Evolutionary conservation across 345 rosid species (phyloP).

Genomic region (Mallotus nudiflorus): DNA sequence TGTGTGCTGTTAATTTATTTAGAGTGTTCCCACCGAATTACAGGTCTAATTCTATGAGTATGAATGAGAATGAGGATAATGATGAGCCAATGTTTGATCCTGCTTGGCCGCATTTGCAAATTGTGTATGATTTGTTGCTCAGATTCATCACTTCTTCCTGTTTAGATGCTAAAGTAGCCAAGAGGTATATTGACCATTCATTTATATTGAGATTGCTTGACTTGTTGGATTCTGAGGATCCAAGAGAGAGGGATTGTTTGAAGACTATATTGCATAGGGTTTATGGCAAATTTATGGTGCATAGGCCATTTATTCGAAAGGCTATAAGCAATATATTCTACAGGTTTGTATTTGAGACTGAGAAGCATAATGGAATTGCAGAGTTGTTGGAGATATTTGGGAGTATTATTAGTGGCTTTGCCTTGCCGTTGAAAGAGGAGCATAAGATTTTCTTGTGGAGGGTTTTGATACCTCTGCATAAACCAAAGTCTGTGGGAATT

Average conservation of each 20-base stretch:
- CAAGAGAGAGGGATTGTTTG: constrained; percentile 80
- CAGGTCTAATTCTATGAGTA: constrained; percentile 34
- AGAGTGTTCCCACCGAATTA: constrained; percentile 73
- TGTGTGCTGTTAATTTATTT: constrained; percentile 83
- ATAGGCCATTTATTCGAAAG: constrained; percentile 80
- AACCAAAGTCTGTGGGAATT: constrained; percentile 73
- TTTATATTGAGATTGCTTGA: constrained; percentile 78
- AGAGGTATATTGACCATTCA: constrained; percentile 79
- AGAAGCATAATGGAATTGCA: constrained; percentile 76
- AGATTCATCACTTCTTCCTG: constrained; percentile 68
- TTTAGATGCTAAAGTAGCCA: constrained; percentile 73
- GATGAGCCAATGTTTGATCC: constrained; percentile 82
- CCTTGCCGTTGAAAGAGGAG: constrained; percentile 86
- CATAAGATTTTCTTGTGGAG: constrained; percentile 84
- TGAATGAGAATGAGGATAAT: constrained; percentile 58
- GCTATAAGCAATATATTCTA: constrained; percentile 71
- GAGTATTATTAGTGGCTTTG: constrained; percentile 81
- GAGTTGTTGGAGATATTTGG: constrained; percentile 89
- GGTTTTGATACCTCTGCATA: constrained; percentile 82
- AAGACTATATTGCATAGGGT: constrained; percentile 71
- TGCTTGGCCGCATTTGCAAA: constrained; percentile 88
- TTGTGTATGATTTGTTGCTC: constrained; percentile 74
- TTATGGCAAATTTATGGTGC: constrained; percentile 89
- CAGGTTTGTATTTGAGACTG: constrained; percentile 71
- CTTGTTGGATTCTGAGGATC: constrained; percentile 80